Percentiles rank a stretch among this genome's conserved stretches.
These are phyloP conservation scores for Intubia oerlemansii DNA, from an alignment of 2,329 filamentous ascomycete species.

Conservation along the genomic window DNA sequence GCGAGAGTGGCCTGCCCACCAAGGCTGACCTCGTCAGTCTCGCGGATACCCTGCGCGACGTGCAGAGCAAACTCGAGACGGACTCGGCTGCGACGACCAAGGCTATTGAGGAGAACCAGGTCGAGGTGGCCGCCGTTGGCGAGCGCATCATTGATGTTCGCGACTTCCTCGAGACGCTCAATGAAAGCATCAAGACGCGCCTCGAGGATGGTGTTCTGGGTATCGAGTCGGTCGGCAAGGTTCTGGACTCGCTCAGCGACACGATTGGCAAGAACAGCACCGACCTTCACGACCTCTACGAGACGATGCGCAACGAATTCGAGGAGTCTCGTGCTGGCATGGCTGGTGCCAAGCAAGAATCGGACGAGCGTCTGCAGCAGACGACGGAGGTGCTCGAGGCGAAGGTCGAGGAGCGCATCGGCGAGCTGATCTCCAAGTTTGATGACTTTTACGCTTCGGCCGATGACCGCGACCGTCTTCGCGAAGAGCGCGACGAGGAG, in stretches of 20 bases:
- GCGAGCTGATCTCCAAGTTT: constrained; percentile 66
- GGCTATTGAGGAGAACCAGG: constrained; percentile 64
- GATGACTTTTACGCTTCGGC: constrained; percentile 61
- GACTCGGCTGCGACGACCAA: constrained; percentile 55
- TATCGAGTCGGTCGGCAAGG: constrained; percentile 50
- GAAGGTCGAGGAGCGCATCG: constrained; percentile 44
- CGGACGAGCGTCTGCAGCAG: constrained; percentile 53
- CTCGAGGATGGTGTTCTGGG: constrained; percentile 55
- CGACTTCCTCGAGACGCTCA: constrained; percentile 54
- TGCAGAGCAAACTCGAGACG: constrained; percentile 54
- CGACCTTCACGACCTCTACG: constrained; percentile 51
- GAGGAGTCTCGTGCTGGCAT: constrained; percentile 68
- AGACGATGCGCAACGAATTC: constrained; percentile 66
- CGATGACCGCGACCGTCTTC: constrained; percentile 51
- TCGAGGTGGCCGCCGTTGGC: constrained; percentile 59
- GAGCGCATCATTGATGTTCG: constrained; percentile 52
- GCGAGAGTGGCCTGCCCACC: constrained; percentile 46
- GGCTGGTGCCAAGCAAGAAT: constrained; percentile 60
- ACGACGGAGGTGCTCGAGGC: constrained; percentile 29
- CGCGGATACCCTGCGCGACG: constrained; percentile 50
- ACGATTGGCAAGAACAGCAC: constrained; percentile 34
- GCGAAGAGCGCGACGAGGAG: constrained; percentile 50
- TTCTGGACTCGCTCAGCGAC: constrained; percentile 45
- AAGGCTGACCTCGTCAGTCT: constrained; percentile 58
- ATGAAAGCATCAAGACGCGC: constrained; percentile 52